Percentiles rank a stretch among this genome's conserved stretches.
phyloP scores from a whole-genome alignment of 371 early-diverging fungal species.

The Circinella umbellata region DNA sequence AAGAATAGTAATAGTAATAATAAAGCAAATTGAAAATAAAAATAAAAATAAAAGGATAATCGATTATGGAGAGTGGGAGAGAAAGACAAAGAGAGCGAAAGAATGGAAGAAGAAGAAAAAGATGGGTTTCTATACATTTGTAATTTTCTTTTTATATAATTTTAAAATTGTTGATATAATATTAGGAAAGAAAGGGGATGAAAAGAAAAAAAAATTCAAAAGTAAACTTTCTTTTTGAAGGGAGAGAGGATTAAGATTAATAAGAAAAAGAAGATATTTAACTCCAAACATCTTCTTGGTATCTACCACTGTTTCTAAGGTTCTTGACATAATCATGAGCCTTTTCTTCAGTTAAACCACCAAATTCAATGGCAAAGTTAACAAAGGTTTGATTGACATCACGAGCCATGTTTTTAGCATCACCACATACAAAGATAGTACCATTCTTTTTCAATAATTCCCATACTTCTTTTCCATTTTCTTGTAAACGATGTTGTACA shows the following conservation, averaged over 20 bases:
- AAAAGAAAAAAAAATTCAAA: too few species aligned
- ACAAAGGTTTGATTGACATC: constrained; percentile 82
- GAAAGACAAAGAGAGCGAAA: too few species aligned
- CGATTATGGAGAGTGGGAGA: too few species aligned
- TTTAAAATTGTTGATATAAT: too few species aligned
- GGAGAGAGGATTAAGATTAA: not conserved
- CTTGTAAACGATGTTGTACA: constrained; percentile 81
- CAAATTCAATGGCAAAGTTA: constrained; percentile 70
- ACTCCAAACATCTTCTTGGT: constrained; percentile 96
- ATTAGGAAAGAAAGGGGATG: too few species aligned
- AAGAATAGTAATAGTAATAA: too few species aligned
- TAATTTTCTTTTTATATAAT: too few species aligned
- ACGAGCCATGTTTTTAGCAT: constrained; percentile 95
- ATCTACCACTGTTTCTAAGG: constrained; percentile 79
- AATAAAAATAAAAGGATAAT: too few species aligned
- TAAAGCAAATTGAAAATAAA: too few species aligned
- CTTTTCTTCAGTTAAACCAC: constrained; percentile 70
- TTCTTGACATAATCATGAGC: constrained; percentile 85
- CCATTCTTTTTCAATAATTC: constrained; percentile 76
- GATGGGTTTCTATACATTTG: too few species aligned
- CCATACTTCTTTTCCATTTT: constrained; percentile 73
- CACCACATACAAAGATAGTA: constrained; percentile 93
- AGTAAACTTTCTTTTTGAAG: too few species aligned
- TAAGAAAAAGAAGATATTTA: constrained; percentile 25
- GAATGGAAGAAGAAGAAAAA: too few species aligned